Base-by-base conservation (phyloP, 208 protist genomes). In the Angomonas ambiguus region DNA sequence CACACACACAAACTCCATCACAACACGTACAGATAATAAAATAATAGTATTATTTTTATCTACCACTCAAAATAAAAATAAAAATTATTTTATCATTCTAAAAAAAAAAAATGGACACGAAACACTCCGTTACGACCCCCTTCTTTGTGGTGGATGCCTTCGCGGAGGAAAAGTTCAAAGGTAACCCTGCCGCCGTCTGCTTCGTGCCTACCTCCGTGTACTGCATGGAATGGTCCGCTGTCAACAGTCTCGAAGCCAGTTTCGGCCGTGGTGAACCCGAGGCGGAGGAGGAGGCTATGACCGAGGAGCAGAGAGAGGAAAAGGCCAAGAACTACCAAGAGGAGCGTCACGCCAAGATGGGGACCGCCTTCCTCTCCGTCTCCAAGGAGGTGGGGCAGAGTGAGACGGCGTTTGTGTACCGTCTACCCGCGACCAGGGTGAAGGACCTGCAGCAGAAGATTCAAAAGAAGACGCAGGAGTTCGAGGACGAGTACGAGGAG, bases 351-450 rank as follows among this genome's bases (percentile, higher is more conserved):
- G 28, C 34, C 20, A 81, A 78, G 55, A 79, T 80, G 68, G 87
- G 79, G 38, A 41, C 60, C 11, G 76, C 73, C 18, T 88, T 91
- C 61, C 82, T 85, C 61, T 45, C 64, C 28, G 67, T 90, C 22
- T 74, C 87, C 51, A 66, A 62, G n/a, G 81, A 93, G 73, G 67
- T 89, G 77, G 79, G 80, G 51, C 55, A 83, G 20, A 74, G 74
- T n/a, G 84, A 90, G 78, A 83, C 79, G 3, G 81, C 76, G 33
- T 90, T 93, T 31, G 77, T 86, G 35, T 89, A 85, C 67, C 83
- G 83, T 65, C 76, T 89, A 27, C 83, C 83, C 0, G 74, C 83
- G 28, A 65, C 76, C 11, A 72, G 77, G 51, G 65, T 86, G 62
- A 70, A 71, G 51, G 71, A 62, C 25, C 74, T 86, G 32, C 79